A percentile compares a stretch with the other conserved stretches of the same genome.
Conservation (phyloP, 1,139 yeast species). For the Yarrowia galli region DNA sequence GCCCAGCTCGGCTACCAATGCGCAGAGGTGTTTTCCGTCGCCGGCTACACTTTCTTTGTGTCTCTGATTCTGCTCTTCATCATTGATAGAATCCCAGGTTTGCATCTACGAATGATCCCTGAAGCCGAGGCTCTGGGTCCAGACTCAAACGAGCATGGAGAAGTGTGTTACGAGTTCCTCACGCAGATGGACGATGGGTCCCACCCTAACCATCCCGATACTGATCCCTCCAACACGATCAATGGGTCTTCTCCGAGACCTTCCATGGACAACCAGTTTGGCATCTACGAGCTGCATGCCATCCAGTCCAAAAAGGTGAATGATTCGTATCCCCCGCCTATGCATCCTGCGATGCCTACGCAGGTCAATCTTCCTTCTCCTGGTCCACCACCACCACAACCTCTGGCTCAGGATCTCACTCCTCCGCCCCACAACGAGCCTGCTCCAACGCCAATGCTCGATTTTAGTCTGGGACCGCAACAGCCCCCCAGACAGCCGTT, state of each 20-base stretch:
- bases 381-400: not conserved
- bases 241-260: conserved; percentile 13
- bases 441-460: conserved; percentile 30
- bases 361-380: not conserved
- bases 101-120: conserved; percentile 82
- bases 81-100: conserved; percentile 82
- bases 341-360: not conserved
- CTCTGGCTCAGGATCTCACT: not conserved
- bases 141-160: conserved; percentile 88
- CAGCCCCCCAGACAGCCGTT: conserved; percentile 2
- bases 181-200: conserved; percentile 7
- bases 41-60: conserved; percentile 79
- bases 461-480: conserved; percentile 11
- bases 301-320: conserved; percentile 26
- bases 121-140: conserved; percentile 92
- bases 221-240: conserved; percentile 11
- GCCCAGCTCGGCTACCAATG: conserved; percentile 90
- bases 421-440: conserved; percentile 5
- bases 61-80: conserved; percentile 72
- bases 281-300: conserved; percentile 27
- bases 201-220: conserved; percentile 6
- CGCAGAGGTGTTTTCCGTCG: conserved; percentile 79
- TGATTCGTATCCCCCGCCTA: not conserved
- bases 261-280: not conserved
- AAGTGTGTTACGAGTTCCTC: conserved; percentile 47